These are phyloP conservation scores for Dentipellis sp. DNA, from an alignment of 768 basidiomycete species.

Conservation along the genomic window DNA sequence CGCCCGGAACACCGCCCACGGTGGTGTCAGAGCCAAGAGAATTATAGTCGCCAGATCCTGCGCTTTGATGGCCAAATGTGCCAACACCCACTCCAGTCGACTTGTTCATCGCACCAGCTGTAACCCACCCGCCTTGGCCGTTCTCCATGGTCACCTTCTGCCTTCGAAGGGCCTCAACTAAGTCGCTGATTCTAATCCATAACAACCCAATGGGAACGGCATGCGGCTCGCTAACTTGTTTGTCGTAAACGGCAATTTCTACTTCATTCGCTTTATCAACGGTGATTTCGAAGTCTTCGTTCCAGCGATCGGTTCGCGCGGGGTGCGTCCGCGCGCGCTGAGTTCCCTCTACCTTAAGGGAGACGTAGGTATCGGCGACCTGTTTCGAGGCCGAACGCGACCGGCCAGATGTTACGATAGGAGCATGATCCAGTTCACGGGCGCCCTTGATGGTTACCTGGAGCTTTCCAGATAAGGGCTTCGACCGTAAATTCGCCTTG, in stretches of 20 bases:
- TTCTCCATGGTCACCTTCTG: conserved; percentile 86
- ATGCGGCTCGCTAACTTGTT: conserved; percentile 70
- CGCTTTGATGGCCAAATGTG: conserved; percentile 7
- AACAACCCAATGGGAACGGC: conserved; percentile 88
- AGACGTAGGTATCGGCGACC: conserved; percentile 76
- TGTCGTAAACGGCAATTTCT: conserved; percentile 93
- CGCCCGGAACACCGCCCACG: conserved; percentile 1
- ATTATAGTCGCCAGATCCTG: conserved; percentile 12
- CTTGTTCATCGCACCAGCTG: conserved; percentile 76
- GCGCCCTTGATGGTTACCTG: conserved; percentile 84
- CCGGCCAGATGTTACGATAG: conserved; percentile 49
- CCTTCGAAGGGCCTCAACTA: conserved; percentile 86
- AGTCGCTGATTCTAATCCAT: conserved; percentile 90
- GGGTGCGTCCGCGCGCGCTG: conserved; percentile 88
- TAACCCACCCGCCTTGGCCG: conserved; percentile 92
- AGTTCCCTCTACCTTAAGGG: conserved; percentile 94
- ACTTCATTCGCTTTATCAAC: conserved; percentile 99
- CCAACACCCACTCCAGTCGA: conserved; percentile 6
- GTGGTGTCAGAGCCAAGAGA: conserved; percentile 2
- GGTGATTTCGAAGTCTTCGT: conserved; percentile 92
- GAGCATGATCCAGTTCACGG: conserved; percentile 91
- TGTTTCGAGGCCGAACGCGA: conserved; percentile 76
- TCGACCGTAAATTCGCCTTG: conserved; percentile 88
- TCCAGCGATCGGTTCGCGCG: conserved; percentile 93
- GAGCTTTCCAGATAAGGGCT: conserved; percentile 89